Evolutionary conservation across 2,329 filamentous ascomycete species (phyloP).

Genomic region (Trichothecium sympodiale): DNA sequence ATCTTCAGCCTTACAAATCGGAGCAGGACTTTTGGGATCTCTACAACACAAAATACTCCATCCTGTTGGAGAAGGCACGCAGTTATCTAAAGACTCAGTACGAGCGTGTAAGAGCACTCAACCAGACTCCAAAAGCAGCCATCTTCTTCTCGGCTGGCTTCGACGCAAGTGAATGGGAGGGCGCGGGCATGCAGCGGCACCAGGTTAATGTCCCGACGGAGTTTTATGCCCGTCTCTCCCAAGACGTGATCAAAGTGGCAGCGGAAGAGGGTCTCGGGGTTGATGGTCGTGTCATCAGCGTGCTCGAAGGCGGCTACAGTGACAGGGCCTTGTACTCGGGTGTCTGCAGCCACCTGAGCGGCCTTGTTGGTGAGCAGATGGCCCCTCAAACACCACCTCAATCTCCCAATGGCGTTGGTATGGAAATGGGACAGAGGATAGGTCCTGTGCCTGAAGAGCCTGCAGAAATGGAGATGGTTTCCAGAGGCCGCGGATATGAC

Average conservation of each 20-base stretch:
- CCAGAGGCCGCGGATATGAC: conserved; percentile 41
- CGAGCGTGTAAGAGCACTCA: conserved; percentile 45
- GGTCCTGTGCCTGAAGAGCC: conserved; percentile 25
- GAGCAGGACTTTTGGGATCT: conserved; percentile 79
- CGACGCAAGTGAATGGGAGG: conserved; percentile 93
- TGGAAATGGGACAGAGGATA: conserved; percentile 46
- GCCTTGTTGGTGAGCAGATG: conserved; percentile 51
- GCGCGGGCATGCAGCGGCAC: conserved; percentile 87
- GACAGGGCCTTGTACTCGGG: conserved; percentile 83
- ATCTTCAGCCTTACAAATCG: conserved; percentile 77
- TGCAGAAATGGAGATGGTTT: conserved; percentile 12
- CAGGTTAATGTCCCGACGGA: conserved; percentile 92
- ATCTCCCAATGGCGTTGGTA: conserved; percentile 33
- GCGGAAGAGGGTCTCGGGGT: conserved; percentile 67
- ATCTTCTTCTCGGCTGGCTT: conserved; percentile 96
- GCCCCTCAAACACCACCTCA: conserved; percentile 8
- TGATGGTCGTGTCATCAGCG: conserved; percentile 80
- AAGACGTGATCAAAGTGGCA: conserved; percentile 73
- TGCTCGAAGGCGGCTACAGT: conserved; percentile 92
- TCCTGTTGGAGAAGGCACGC: conserved; percentile 72
- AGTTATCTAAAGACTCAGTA: conserved; percentile 66
- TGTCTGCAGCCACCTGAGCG: conserved; percentile 80
- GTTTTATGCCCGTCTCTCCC: conserved; percentile 86
- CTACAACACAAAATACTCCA: conserved; percentile 68
- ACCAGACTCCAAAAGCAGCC: conserved; percentile 62